Conservation (phyloP, 768 basidiomycete genomes). For the Lactarius akahatsu region DNA sequence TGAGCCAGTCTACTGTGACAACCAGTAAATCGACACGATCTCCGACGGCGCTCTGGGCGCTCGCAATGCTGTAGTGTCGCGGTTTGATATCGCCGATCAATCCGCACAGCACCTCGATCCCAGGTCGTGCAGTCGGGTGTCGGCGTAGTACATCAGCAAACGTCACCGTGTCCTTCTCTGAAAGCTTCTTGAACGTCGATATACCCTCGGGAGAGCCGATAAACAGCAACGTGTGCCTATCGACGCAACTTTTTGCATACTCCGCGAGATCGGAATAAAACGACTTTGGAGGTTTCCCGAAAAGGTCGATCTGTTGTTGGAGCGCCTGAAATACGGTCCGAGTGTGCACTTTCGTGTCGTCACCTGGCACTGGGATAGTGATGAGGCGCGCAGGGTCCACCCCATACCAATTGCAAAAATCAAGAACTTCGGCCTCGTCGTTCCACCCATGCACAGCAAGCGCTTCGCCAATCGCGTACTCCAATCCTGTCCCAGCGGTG, state of each 20-base stretch:
- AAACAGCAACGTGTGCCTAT: constrained; percentile 81
- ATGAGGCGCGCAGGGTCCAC: constrained; percentile 76
- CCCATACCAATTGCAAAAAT: constrained; percentile 93
- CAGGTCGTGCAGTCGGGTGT: constrained; percentile 77
- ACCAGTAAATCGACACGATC: constrained; percentile 92
- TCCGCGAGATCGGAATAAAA: constrained; percentile 89
- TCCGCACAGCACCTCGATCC: constrained; percentile 83
- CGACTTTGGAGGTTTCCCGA: constrained; percentile 92
- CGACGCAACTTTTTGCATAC: constrained; percentile 65
- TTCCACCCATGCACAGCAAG: constrained; percentile 99
- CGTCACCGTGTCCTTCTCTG: constrained; percentile 91
- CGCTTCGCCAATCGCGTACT: constrained; percentile 95
- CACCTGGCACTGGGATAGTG: constrained; percentile 69
- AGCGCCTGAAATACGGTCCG: constrained; percentile 94
- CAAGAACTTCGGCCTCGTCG: constrained; percentile 79
- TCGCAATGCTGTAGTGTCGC: constrained; percentile 97
- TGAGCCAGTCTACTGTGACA: constrained; percentile 94
- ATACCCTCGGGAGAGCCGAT: constrained; percentile 91
- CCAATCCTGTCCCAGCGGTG: constrained; percentile 86
- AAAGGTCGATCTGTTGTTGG: constrained; percentile 95
- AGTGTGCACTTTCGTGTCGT: constrained; percentile 74
- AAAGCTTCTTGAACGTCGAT: constrained; percentile 91
- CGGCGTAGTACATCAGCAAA: constrained; percentile 83
- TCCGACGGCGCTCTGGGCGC: constrained; percentile 92
- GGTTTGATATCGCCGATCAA: constrained; percentile 95